Evolutionary conservation across 1,284 basidiomycete species (phyloP), one percentile per base, ranked within the genome.

Genomic region (Anthracocystis walkeri): DNA sequence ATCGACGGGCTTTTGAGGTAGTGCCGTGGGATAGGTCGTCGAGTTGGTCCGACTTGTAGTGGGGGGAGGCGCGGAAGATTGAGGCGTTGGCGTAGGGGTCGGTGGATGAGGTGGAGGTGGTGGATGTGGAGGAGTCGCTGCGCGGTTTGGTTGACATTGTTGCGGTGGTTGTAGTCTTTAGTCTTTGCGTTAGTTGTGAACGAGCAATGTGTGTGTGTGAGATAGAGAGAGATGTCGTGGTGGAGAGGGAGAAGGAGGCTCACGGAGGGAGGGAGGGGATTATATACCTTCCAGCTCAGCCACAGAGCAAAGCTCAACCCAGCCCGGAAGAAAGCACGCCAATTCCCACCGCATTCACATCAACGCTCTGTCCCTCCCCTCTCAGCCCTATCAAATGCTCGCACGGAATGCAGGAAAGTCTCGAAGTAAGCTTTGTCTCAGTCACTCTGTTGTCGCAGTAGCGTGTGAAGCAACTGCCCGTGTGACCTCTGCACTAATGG

Each of bases 21-120:
- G 55, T 41, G 20, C 71, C 71, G 56, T 74, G 71, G 7, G 71
- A 74, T 4, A 74, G 71, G 35, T 74, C 71, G 56, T 74, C 71
- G 31, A 65, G 56, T 29, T 74, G 71, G 4, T 74, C 71, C 3
- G 58, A 27, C 25, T 74, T 74, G 62, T 68, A 74, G 55, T 44
- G 27, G 3, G 71, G 71, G 0, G 62, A 69, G 35, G 59, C 51
- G 40, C 61, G 61, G 51, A 74, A 74, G 27, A 68, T 51, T n/a
- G 71, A 74, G 23, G 62, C 31, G 53, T 66, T 72, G 51, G 65
- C 62, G 44, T 74, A 69, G 18, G 62, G 50, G 55, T 74, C 65
- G 20, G 45, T 58, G 45, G 70, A 66, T 7, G 59, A 54, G 21
- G 59, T 48, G 33, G 70, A 74, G 8, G 55, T 10, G 35, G 60